A percentile compares a stretch with the other conserved stretches of the same genome.
phyloP scores from a whole-genome alignment of 192 early-diverging fungal genomes.

The Mortierella claussenii region DNA sequence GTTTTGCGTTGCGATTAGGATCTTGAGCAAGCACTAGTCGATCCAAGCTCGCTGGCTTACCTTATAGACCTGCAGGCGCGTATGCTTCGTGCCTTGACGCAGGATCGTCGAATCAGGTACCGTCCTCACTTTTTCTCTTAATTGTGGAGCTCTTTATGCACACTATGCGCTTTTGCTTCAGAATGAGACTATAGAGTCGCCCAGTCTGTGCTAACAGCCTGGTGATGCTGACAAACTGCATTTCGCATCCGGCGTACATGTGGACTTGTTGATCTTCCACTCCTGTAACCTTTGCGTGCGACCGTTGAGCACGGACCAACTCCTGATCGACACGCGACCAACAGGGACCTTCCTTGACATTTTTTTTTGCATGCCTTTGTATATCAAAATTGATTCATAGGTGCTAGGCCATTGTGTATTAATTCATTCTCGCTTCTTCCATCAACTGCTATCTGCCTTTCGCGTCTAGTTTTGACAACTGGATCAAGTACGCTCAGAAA shows the following conservation, averaged over 20 bases:
- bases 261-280: conserved; percentile 5
- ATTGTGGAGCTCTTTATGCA: too few species aligned
- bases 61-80: conserved; percentile 60
- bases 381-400: neutral
- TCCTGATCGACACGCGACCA: conserved; percentile 11
- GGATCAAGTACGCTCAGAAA: conserved; percentile 54
- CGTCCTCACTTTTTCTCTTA: too few species aligned
- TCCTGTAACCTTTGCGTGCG: conserved; percentile 41
- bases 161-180: too few species aligned
- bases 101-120: conserved; percentile 60
- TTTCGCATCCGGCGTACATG: too few species aligned
- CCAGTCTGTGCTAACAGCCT: too few species aligned
- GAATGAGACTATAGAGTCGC: too few species aligned
- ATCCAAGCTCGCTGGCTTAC: conserved; percentile 52
- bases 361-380: neutral
- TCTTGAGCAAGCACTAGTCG: conserved; percentile 61
- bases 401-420: neutral
- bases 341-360: neutral
- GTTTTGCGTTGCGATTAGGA: conserved; percentile 53
- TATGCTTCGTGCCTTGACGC: conserved; percentile 57
- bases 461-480: conserved; percentile 34
- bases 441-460: neutral
- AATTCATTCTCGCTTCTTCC: conserved; percentile 1
- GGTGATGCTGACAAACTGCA: too few species aligned
- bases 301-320: conserved; percentile 53